These are phyloP conservation scores for Zygoascus flipseniorum DNA, from an alignment of 805 yeast genomes.

Conservation along the genomic window DNA sequence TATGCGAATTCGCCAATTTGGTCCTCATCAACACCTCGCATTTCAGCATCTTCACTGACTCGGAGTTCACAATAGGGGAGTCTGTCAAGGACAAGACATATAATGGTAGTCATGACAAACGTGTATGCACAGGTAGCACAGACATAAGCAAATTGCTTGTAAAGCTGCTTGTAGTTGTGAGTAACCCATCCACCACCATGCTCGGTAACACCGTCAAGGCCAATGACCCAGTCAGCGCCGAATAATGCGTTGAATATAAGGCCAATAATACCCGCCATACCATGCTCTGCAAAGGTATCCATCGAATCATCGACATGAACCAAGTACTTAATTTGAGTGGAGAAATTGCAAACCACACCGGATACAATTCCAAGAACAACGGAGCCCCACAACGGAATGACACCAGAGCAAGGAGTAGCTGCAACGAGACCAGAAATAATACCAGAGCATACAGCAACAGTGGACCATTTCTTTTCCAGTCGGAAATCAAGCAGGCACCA, in stretches of 20 bases:
- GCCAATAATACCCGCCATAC: slow-evolving; percentile 89
- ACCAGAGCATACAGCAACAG: slow-evolving; percentile 94
- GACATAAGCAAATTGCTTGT: slow-evolving; percentile 79
- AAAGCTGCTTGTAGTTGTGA: slow-evolving; percentile 85
- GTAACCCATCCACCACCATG: slow-evolving; percentile 90
- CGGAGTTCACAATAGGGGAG: slow-evolving; percentile 79
- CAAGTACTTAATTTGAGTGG: slow-evolving; percentile 79
- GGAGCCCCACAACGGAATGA: slow-evolving; percentile 86
- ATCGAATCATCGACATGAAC: slow-evolving; percentile 82
- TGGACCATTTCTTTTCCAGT: slow-evolving; percentile 82
- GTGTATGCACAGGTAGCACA: slow-evolving; percentile 69
- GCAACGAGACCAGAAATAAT: slow-evolving; percentile 93
- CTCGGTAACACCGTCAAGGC: slow-evolving; percentile 77
- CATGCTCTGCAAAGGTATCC: slow-evolving; percentile 98
- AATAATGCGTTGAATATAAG: slow-evolving; percentile 77
- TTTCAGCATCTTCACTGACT: slow-evolving; percentile 78
- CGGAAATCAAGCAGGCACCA: slow-evolving; percentile 91
- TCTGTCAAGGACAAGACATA: slow-evolving; percentile 63
- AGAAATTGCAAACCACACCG: slow-evolving; percentile 78
- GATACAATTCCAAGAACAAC: slow-evolving; percentile 74
- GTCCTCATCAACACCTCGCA: slow-evolving; percentile 87
- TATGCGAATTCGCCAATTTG: slow-evolving; percentile 99
- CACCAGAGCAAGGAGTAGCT: slow-evolving; percentile 92
- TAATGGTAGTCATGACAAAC: slow-evolving; percentile 63
- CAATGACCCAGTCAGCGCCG: slow-evolving; percentile 80